phyloP scores from a whole-genome alignment of 805 yeast species.

The Wickerhamomyces subpelliculosus region DNA sequence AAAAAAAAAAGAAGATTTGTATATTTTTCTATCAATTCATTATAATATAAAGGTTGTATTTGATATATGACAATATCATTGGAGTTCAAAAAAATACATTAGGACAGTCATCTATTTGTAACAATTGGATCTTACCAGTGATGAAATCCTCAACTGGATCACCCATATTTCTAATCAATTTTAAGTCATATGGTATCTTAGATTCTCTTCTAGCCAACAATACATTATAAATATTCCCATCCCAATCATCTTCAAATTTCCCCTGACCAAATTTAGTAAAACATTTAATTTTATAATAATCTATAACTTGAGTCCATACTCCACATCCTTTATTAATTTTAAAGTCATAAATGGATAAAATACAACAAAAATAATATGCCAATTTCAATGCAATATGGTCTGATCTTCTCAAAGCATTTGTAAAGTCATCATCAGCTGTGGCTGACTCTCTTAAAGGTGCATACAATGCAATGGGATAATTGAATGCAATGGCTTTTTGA shows the following conservation, averaged over 20 bases:
- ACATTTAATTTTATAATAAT: not conserved
- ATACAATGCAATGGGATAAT: not conserved
- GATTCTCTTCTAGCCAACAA: not conserved
- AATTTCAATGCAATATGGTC: not conserved
- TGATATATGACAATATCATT: not conserved
- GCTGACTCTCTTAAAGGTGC: not conserved
- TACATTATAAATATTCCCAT: not conserved
- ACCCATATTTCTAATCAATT: not conserved
- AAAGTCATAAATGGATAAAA: not conserved
- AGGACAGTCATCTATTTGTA: not conserved
- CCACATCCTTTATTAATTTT: not conserved
- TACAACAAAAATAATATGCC: not conserved
- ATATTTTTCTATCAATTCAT: too few species aligned
- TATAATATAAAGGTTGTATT: too few species aligned
- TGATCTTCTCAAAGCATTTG: too few species aligned
- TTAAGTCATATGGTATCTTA: not conserved
- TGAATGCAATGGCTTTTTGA: slow-evolving; percentile 2
- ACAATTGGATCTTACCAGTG: not conserved
- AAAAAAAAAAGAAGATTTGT: too few species aligned
- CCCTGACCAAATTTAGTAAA: not conserved
- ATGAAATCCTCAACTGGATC: not conserved
- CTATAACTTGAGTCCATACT: not conserved
- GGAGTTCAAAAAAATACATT: not conserved
- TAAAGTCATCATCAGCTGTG: not conserved
- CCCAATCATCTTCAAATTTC: not conserved